Evolutionary conservation across 768 basidiomycete genomes (phyloP).

Genomic region (Russula foetens): DNA sequence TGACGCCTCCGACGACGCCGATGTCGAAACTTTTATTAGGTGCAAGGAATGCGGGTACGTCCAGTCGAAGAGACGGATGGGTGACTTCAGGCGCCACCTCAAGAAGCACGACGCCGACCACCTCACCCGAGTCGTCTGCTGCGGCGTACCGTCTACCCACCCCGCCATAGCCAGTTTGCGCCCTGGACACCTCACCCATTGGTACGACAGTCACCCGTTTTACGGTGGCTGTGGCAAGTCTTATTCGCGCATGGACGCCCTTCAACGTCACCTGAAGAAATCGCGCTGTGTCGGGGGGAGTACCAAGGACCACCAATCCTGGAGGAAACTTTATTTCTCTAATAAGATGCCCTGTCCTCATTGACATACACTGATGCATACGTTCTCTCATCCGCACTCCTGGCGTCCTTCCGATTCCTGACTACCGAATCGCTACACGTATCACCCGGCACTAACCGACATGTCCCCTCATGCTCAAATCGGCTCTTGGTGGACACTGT

Average conservation of each 20-base stretch:
- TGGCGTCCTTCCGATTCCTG: neutral
- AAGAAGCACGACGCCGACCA: neutral
- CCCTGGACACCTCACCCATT: neutral
- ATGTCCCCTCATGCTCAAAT: neutral
- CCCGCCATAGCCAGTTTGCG: neutral
- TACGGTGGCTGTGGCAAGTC: conserved; percentile 9
- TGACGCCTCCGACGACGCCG: neutral
- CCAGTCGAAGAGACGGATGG: conserved; percentile 1
- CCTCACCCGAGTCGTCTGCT: conserved; percentile 2
- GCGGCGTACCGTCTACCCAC: conserved; percentile 5
- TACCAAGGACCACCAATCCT: conserved; percentile 1
- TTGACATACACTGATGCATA: neutral
- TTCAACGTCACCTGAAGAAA: conserved; percentile 7
- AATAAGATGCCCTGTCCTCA: neutral
- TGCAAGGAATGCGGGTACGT: neutral
- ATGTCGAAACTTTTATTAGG: neutral
- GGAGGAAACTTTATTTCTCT: conserved; percentile 5
- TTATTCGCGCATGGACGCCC: conserved; percentile 11
- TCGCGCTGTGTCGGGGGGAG: neutral
- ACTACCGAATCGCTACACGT: neutral
- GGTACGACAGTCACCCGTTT: neutral
- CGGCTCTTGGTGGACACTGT: neutral
- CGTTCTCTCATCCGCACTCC: neutral
- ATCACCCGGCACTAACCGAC: neutral
- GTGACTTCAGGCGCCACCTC: conserved; percentile 5